Base-by-base conservation (phyloP, 78 protist species). In the Dictyostelium brefeldianum region DNA sequence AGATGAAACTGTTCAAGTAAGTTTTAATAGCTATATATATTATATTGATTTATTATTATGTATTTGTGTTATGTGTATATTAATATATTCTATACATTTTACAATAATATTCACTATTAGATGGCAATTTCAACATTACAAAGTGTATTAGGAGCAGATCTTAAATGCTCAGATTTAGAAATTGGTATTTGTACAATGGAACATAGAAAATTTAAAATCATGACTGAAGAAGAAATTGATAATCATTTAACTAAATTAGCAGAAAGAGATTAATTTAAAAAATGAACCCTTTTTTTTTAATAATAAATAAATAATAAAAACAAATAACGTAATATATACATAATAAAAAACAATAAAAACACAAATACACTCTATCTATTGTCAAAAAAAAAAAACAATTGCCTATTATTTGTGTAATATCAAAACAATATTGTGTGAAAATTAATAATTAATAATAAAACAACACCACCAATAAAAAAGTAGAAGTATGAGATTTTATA, bases 91-190 rank as follows among this genome's bases (percentile, higher is more conserved):
- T 36, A 36, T 36, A 36, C 43, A 36, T 36, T 36, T 36, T 36
- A 3, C 43, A 36, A 36, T 36, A 36, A 36, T 36, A n/a, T n/a
- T n/a, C n/a, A n/a, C n/a, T 4, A 64, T 17, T 50, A 98, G 96
- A n/a, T 96, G 69, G 99, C 99, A 43, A 96, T 98, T 80, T 67
- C 91, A 9, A 71, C 98, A 47, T 87, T 98, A 67, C 97, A 97
- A 47, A 73, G 92, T 25, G 97, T 98, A 9, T 81, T 97, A 25
- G 91, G 96, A 11, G 75, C 97, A 0, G 99, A 98, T 83, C 85
- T 98, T 67, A 98, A 98, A 95, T 75, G 98, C 0, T 31, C 90
- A 0, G 99, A 98, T 31, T 75, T 98, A 5, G 99, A 98, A 75
- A 98, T 98, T 31, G 97, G 96, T n/a, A 80, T 97, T 47, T 78